Percentiles rank a stretch among this genome's conserved stretches.
Conservation (phyloP, 371 early-diverging fungal species). For the Mucor irregularis region DNA sequence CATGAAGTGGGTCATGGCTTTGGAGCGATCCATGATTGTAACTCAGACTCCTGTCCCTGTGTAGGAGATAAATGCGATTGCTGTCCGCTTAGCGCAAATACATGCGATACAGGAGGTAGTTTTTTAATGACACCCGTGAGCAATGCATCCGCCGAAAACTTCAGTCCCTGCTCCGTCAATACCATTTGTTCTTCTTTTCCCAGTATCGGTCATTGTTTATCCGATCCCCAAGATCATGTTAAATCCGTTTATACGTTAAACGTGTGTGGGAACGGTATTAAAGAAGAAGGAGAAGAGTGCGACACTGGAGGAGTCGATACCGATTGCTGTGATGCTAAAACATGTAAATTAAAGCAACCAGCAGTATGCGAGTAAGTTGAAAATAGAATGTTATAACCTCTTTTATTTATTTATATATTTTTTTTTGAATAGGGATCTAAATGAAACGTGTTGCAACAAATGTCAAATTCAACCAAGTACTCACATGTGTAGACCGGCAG, state of each 20-base stretch:
- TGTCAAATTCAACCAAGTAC: conserved; percentile 70
- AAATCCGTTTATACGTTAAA: conserved; percentile 32
- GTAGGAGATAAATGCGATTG: conserved; percentile 57
- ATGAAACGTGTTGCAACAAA: conserved; percentile 80
- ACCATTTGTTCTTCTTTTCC: conserved; percentile 65
- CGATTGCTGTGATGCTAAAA: conserved; percentile 79
- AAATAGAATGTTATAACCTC: neutral
- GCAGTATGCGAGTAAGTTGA: conserved; percentile 73
- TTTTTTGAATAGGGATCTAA: conserved; percentile 58
- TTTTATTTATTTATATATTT: neutral
- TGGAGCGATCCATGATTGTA: conserved; percentile 78
- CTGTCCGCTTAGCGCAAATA: conserved; percentile 62
- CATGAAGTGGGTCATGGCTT: conserved; percentile 95
- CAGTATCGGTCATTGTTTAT: conserved; percentile 58
- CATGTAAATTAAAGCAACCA: conserved; percentile 77
- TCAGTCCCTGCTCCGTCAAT: conserved; percentile 80
- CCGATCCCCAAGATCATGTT: conserved; percentile 49
- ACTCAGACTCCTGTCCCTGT: conserved; percentile 58
- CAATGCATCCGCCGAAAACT: conserved; percentile 63
- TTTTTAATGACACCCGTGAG: conserved; percentile 88
- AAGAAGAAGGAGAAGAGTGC: conserved; percentile 91
- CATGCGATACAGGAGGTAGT: conserved; percentile 74
- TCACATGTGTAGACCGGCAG: conserved; percentile 72
- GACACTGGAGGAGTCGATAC: conserved; percentile 84
- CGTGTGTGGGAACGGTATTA: conserved; percentile 95